A percentile compares a stretch with the other conserved stretches of the same genome.
phyloP scores from a whole-genome alignment of 164 flowering plant species.

The Stephania cephalantha region DNA sequence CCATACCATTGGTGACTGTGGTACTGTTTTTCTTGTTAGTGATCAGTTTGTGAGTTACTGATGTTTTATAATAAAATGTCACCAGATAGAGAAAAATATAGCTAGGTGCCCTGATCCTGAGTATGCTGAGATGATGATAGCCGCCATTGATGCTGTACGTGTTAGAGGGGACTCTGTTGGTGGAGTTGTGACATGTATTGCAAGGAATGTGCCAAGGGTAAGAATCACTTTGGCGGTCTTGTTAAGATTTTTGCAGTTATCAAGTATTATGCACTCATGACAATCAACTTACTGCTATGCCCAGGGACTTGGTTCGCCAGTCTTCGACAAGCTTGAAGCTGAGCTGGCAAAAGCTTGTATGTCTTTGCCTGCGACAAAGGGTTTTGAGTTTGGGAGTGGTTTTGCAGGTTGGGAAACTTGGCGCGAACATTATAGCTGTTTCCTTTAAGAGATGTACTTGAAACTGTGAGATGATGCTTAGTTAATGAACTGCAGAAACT shows the following conservation, averaged over 20 bases:
- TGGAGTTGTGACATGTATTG: conserved; percentile 95
- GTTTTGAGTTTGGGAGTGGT: conserved; percentile 96
- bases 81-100: conserved; percentile 86
- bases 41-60: neutral
- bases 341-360: conserved; percentile 83
- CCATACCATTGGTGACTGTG: neutral
- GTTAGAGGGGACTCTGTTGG: conserved; percentile 92
- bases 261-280: neutral
- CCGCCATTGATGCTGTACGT: conserved; percentile 84
- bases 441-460: neutral
- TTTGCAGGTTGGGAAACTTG: conserved; percentile 58
- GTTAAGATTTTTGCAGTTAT: neutral
- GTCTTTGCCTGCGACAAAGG: conserved; percentile 95
- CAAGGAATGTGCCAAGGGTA: conserved; percentile 83
- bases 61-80: neutral
- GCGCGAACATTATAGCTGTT: neutral
- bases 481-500: neutral
- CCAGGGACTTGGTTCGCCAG: conserved; percentile 98
- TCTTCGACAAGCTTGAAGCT: conserved; percentile 96
- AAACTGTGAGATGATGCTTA: neutral
- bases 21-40: neutral
- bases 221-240: conserved; percentile 14
- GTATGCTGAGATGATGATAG: conserved; percentile 95
- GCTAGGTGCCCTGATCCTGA: conserved; percentile 93
- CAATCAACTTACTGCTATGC: conserved; percentile 3